Conservation (phyloP, 495 filamentous ascomycete species). For the Pyronema omphalodes region DNA sequence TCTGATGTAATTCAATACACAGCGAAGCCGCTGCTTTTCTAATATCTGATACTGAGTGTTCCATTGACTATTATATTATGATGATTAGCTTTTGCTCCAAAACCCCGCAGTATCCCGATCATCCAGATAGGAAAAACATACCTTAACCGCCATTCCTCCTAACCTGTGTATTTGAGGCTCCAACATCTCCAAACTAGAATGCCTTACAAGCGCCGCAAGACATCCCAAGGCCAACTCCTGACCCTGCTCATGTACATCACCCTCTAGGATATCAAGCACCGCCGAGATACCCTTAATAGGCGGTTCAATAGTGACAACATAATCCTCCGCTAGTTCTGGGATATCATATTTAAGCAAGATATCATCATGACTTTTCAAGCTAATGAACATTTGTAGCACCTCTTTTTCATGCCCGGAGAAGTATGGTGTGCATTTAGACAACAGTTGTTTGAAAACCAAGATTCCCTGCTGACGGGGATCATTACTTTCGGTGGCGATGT, state of each 20-base stretch:
- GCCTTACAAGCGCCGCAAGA: slow-evolving; percentile 19
- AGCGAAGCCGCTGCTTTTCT: slow-evolving; percentile 60
- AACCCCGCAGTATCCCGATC: slow-evolving; percentile 32
- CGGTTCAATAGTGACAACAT: slow-evolving; percentile 31
- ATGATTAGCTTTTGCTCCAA: slow-evolving; percentile 6
- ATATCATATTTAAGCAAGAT: slow-evolving; percentile 17
- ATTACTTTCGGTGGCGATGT: slow-evolving; percentile 42
- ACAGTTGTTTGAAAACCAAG: slow-evolving; percentile 58
- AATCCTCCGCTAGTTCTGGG: slow-evolving; percentile 37
- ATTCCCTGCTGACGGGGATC: slow-evolving; percentile 75
- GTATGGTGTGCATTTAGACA: slow-evolving; percentile 47
- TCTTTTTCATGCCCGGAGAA: slow-evolving; percentile 48
- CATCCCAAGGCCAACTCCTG: slow-evolving; percentile 3
- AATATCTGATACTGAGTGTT: slow-evolving; percentile 56
- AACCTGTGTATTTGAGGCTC: slow-evolving; percentile 15
- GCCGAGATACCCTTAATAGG: slow-evolving; percentile 29
- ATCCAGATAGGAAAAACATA: slow-evolving; percentile 27
- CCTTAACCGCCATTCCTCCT: slow-evolving; percentile 22
- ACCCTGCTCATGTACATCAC: slow-evolving; percentile 21
- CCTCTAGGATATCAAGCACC: slow-evolving; percentile 30
- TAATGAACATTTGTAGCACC: slow-evolving; percentile 25
- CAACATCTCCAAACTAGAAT: slow-evolving; percentile 9
- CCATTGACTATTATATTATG: slow-evolving; percentile 37
- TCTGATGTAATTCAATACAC: slow-evolving; percentile 53
- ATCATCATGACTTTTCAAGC: too few species aligned